Evolutionary conservation across 2,329 filamentous ascomycete species (phyloP), one percentile per base, ranked within the genome.

Genomic region (Neonectria hederae): DNA sequence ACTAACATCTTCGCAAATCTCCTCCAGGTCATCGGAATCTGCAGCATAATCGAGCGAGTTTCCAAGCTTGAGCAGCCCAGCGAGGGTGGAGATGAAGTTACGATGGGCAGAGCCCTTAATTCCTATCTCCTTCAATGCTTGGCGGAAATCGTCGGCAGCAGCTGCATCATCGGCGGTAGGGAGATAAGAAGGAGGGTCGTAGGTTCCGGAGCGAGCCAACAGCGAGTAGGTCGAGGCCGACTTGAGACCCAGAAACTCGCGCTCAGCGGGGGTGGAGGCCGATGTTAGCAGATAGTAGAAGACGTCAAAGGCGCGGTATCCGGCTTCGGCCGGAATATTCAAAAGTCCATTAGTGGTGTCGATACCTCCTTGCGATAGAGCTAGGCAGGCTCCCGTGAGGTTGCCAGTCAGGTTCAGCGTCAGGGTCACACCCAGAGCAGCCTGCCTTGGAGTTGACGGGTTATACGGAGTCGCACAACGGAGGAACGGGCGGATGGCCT

Each of bases 241-340:
- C 79, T 93, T 92, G 30, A 99, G 86, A 26, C 91, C 89, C 14
- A 99, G 82, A 65, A 94, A 97, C 76, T 98, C 95, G 60, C 93
- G 86, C 80, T 99, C 96, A 2, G 93, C 90, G 4, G 91, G 89
- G 1, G 93, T 96, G 0, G 96, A 97, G 0, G 92, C 92, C n/a
- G 92, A 94, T 0, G 94, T 97, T 45, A 98, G 85, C 1, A 99
- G 88, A 74, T 97, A 98, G 81, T 99, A 98, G 76, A 99, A 98
- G 54, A 97, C 96, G 75, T 99, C 95, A 72, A 99, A 99, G 4
- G 95, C 96, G 67, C 96, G 90, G 78, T 93, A 93, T 13, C 96
- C 96, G 7, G 89, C 76, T 75, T 97, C 89, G 0, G 89, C 79
- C 0, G 96, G 92, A 17, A 99, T 88, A 61, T 92, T 89, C 17